A percentile compares a stretch with the other conserved stretches of the same genome.
Evolutionary conservation across 2,329 filamentous ascomycete species (phyloP).

Genomic region (Lasiodiplodia gonubiensis): DNA sequence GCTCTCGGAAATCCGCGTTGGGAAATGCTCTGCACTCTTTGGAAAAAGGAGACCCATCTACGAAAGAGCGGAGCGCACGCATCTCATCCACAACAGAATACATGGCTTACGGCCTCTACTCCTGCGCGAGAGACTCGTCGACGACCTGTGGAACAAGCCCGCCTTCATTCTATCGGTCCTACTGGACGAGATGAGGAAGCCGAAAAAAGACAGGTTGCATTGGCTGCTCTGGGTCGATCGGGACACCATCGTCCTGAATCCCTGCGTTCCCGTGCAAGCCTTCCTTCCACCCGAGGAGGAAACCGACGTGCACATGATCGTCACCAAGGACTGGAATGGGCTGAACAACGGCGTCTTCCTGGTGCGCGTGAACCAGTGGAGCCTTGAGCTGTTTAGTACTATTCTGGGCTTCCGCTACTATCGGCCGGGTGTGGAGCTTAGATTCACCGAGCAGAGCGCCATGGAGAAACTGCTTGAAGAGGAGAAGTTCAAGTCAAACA

Average conservation of each 20-base stretch:
- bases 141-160: constrained; percentile 53
- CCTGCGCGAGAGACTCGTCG: constrained; percentile 49
- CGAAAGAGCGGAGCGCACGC: constrained; percentile 49
- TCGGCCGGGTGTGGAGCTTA: constrained; percentile 42
- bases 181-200: constrained; percentile 47
- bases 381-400: constrained; percentile 46
- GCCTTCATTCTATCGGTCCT: constrained; percentile 52
- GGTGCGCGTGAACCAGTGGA: constrained; percentile 48
- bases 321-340: constrained; percentile 49
- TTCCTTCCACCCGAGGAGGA: constrained; percentile 46
- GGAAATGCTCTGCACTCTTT: neutral
- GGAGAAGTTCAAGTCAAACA: constrained; percentile 39
- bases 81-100: constrained; percentile 48
- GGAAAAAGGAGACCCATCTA: constrained; percentile 39
- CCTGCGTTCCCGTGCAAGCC: constrained; percentile 47
- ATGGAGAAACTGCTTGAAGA: constrained; percentile 48
- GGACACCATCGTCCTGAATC: constrained; percentile 53
- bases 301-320: constrained; percentile 35
- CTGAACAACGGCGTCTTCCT: constrained; percentile 53
- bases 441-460: constrained; percentile 50
- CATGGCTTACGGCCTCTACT: constrained; percentile 52
- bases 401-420: constrained; percentile 50
- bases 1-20: neutral
- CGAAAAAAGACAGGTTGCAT: constrained; percentile 46
- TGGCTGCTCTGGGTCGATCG: constrained; percentile 54